These are phyloP conservation scores for Galerina sulciceps DNA, from an alignment of 768 basidiomycete genomes.

Conservation along the genomic window DNA sequence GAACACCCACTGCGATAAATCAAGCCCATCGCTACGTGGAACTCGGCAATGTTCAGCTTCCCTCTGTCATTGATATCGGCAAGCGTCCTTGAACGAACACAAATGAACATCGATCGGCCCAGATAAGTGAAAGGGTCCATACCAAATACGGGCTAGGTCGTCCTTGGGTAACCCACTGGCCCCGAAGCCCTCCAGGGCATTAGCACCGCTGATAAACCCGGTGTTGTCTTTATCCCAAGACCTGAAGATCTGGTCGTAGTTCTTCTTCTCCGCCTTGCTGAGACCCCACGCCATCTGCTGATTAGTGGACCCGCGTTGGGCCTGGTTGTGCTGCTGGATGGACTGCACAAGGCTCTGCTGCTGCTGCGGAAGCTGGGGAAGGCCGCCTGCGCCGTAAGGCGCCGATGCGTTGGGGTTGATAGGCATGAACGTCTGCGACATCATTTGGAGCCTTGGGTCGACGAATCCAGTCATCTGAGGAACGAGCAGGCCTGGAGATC, in stretches of 20 bases:
- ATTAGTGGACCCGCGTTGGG: constrained; percentile 63
- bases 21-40: constrained; percentile 97
- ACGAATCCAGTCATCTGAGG: constrained; percentile 81
- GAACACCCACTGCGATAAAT: constrained; percentile 89
- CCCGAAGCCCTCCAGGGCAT: constrained; percentile 91
- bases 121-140: constrained; percentile 14
- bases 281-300: constrained; percentile 87
- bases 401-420: constrained; percentile 51
- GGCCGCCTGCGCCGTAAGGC: constrained; percentile 60
- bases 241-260: constrained; percentile 94
- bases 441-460: constrained; percentile 85
- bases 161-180: constrained; percentile 89
- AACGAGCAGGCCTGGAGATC: constrained; percentile 49
- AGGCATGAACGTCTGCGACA: constrained; percentile 94
- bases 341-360: constrained; percentile 78
- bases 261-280: constrained; percentile 90
- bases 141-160: constrained; percentile 95
- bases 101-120: constrained; percentile 1
- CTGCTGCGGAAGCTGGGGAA: constrained; percentile 70
- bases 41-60: constrained; percentile 93
- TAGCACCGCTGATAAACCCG: constrained; percentile 86
- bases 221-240: constrained; percentile 87
- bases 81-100: constrained; percentile 66
- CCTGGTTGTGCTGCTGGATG: constrained; percentile 86
- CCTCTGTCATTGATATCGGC: constrained; percentile 94